Evolutionary conservation across 257 asterid species (phyloP).

Genomic region (Handroanthus guayacan): DNA sequence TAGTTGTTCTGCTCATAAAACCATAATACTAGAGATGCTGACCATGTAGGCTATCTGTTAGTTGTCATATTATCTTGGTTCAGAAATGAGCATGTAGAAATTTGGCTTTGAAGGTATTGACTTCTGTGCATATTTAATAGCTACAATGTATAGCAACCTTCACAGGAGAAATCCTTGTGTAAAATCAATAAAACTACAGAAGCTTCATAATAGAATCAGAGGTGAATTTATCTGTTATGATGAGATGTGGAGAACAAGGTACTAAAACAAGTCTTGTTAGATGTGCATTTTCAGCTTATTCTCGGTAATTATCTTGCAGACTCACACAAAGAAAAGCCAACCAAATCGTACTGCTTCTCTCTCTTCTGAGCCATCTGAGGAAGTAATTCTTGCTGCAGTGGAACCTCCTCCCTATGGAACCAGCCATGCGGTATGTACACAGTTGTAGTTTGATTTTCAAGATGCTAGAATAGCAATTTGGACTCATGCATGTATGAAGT

Average conservation of each 20-base stretch:
- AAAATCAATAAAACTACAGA: conserved; percentile 5
- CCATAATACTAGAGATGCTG: background rate
- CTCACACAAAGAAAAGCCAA: conserved; percentile 77
- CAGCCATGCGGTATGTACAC: conserved; percentile 65
- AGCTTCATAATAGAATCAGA: background rate
- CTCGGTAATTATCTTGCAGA: conserved; percentile 56
- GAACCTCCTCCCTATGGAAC: conserved; percentile 91
- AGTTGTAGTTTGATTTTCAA: conserved; percentile 25
- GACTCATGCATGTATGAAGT: background rate
- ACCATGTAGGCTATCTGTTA: background rate
- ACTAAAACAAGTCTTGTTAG: conserved; percentile 6
- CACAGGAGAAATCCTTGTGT: conserved; percentile 18
- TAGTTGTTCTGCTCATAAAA: conserved; percentile 6
- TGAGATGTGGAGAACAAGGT: conserved; percentile 31
- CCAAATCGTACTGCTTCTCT: conserved; percentile 40
- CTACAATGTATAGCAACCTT: background rate
- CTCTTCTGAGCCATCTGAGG: conserved; percentile 55
- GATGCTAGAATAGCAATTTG: conserved; percentile 12
- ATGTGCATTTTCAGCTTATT: conserved; percentile 33
- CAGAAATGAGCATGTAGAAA: background rate
- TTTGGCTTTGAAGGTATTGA: conserved; percentile 6
- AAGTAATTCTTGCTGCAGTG: conserved; percentile 54
- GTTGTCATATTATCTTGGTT: background rate
- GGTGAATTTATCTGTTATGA: conserved; percentile 27
- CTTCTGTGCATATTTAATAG: conserved; percentile 2